Conservation (phyloP, 495 filamentous ascomycete genomes). For the Chaetomidium leptoderma region DNA sequence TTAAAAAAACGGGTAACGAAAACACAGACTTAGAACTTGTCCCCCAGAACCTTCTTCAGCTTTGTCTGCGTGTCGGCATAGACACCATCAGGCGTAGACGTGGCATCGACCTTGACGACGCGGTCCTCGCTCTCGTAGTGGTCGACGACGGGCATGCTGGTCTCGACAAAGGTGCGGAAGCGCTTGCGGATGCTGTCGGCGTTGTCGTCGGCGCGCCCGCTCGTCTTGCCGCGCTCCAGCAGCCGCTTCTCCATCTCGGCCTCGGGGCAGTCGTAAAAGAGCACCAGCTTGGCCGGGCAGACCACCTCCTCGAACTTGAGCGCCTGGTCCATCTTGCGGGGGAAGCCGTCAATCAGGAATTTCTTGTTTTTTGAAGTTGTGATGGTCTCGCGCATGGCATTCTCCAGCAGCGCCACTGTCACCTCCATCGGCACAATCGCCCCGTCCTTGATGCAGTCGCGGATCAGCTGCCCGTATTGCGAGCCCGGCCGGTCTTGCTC, state of each 20-base stretch:
- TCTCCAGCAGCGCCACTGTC: constrained; percentile 87
- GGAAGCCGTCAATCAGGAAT: constrained; percentile 94
- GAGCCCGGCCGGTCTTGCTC: constrained; percentile 83
- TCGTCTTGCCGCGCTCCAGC: constrained; percentile 86
- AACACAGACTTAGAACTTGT: constrained; percentile 30
- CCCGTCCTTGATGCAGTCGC: constrained; percentile 82
- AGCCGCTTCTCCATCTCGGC: constrained; percentile 77
- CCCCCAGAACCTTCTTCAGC: constrained; percentile 35
- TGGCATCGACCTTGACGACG: constrained; percentile 73
- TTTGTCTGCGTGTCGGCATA: constrained; percentile 59
- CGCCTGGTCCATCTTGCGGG: constrained; percentile 94
- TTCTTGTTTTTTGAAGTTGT: constrained; percentile 28
- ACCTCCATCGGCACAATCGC: constrained; percentile 98
- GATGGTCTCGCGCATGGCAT: constrained; percentile 73
- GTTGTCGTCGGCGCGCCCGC: constrained; percentile 88
- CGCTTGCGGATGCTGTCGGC: constrained; percentile 91
- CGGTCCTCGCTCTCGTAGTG: constrained; percentile 70
- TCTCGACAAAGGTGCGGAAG: constrained; percentile 88
- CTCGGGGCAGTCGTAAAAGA: constrained; percentile 91
- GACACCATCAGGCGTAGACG: constrained; percentile 64
- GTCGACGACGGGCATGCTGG: constrained; percentile 93
- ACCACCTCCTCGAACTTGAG: constrained; percentile 87
- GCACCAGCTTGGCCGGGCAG: constrained; percentile 70
- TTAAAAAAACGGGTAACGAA: neutral
- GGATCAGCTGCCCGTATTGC: constrained; percentile 87